Conservation (phyloP, 306 rosid species). For the Albizia julibrissin region DNA sequence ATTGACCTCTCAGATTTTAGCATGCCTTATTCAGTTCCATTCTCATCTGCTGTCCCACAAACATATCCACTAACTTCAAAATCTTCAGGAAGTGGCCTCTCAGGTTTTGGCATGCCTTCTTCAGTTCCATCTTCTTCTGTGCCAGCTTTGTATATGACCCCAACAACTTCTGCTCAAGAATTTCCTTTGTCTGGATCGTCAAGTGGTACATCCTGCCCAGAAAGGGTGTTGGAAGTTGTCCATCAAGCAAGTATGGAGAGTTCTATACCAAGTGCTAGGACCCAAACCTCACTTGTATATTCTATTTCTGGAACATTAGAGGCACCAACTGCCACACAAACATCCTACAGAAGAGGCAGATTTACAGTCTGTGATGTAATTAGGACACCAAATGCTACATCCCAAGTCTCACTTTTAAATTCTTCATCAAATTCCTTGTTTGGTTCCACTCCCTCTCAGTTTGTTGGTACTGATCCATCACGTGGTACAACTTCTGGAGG, state of each 20-base stretch:
- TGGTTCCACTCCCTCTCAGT: conserved; percentile 62
- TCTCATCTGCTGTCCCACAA: conserved; percentile 55
- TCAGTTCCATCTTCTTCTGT: conserved; percentile 50
- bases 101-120: conserved; percentile 67
- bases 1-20: too few species aligned
- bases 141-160: background rate
- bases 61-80: conserved; percentile 55
- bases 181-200: conserved; percentile 60
- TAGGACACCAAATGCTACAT: conserved; percentile 34
- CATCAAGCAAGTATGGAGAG: too few species aligned
- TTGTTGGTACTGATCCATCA: conserved; percentile 52
- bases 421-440: conserved; percentile 59
- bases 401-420: conserved; percentile 64
- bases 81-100: conserved; percentile 74
- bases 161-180: conserved; percentile 49
- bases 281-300: conserved; percentile 64
- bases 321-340: too few species aligned
- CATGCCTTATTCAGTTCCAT: background rate
- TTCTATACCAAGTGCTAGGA: conserved; percentile 32
- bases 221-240: too few species aligned
- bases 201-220: conserved; percentile 45
- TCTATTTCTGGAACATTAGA: background rate
- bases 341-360: too few species aligned
- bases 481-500: conserved; percentile 54
- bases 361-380: too few species aligned